Base-by-base conservation (phyloP, 176 grass and related monocot species). In the Oryza rufipogon region DNA sequence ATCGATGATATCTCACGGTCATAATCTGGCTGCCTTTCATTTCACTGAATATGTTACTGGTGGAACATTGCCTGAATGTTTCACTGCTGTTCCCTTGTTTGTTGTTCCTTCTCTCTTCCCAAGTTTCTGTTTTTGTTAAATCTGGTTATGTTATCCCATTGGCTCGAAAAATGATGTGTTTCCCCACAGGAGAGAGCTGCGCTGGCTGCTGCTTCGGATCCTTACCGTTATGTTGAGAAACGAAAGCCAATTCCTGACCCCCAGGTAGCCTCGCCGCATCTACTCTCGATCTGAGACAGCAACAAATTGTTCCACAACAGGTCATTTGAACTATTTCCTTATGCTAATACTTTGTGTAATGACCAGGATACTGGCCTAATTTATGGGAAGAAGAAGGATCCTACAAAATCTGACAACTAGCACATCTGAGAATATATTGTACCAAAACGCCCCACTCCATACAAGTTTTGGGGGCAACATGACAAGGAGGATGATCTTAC, bases 201-300 rank as follows among this genome's bases (percentile, higher is more conserved):
- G 81, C 82, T 94, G 75, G 84, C 91, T 80, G 93, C 96, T 73
- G 89, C 89, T 44, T 89, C 87, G 0, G 96, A 99, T 88, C 91
- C 84, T 51, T 96, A 96, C 65, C 89, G 96, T 6, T 98, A 95
- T 85, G 69, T 99, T 69, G 96, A 99, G 87, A 99, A 99, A 85
- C 85, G 88, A 66, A 99, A 91, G 73, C 96, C 96, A 52, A 92
- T 99, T 89, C 93, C 96, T 86, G 96, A 99, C 82, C 93, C 91
- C 13, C 93, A 99, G 89, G 96, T 95, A 88, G 12, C n/a, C 9
- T 61, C 14, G 12, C 11, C 14, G 3, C 14, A 1, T 61, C 44
- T 56, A 10, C 69, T 54, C 44, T 41, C 19, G 15, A 44, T 66
- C 16, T 15, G 11, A 16, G n/a, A 19, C 12, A 69, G 41, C 56